Base-by-base conservation (phyloP, 2,329 filamentous ascomycete species). In the Cladophialophora psammophila region DNA sequence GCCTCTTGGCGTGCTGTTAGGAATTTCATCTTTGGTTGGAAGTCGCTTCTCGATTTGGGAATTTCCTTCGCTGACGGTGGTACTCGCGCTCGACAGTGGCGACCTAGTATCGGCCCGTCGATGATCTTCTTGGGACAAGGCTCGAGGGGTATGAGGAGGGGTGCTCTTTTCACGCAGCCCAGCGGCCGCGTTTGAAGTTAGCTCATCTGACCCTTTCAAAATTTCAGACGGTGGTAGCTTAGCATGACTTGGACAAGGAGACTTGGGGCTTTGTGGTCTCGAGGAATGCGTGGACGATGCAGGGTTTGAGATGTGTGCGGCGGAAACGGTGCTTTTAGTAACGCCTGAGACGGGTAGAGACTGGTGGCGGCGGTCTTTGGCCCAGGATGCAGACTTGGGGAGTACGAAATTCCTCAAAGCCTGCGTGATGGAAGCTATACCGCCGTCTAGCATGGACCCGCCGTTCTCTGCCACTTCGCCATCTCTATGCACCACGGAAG, bases 111-210 rank as follows among this genome's bases (percentile, higher is more conserved):
- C 60, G 60, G 76, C 57, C 76, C 76, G 57, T 74, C 68, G 72
- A 77, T 73, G 32, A 74, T 81, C 83, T 75, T 88, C 87, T 78
- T 87, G 85, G 64, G 93, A 96, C 75, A 94, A 88, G 67, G 94
- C 91, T 81, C 94, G 90, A 71, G 93, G 94, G 64, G 94, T 96
- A 73, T 94, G 94, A 68, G 93, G 90, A 73, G 93, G 91, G 74
- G 92, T 95, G 84, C 93, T 96, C 94, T 97, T 96, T 84, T 88
- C 78, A 80, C 78, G 79, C 75, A 81, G 78, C 79, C 78, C 81
- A 80, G 80, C 83, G 80, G 84, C 83, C 81, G 84, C 84, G 85
- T 88, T 87, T 86, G 89, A 86, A 88, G 93, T 97, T 93, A 97
- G 94, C 91, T 90, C 81, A 75, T 74, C 75, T 73, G 80, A 75